A percentile compares a stretch with the other conserved stretches of the same genome.
Conservation (phyloP, 805 yeast species). For the Kazachstania taianensis region DNA sequence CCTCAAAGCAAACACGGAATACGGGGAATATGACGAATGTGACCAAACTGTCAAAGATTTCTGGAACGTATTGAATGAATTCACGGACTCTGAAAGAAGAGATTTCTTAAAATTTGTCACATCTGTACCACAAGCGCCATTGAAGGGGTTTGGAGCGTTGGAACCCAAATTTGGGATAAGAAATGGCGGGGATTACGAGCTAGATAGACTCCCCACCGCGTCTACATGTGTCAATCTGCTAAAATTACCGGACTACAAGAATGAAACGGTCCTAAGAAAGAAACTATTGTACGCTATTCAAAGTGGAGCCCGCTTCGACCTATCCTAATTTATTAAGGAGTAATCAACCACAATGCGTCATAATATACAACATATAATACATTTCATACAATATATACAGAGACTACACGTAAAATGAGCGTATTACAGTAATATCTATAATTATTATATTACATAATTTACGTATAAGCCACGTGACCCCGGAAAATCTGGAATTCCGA, state of each 20-base stretch:
- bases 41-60: conserved; percentile 55
- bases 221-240: conserved; percentile 87
- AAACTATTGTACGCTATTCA: conserved; percentile 73
- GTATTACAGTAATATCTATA: no score
- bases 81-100: conserved; percentile 50
- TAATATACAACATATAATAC: no score
- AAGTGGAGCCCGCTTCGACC: conserved; percentile 79
- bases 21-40: conserved; percentile 49
- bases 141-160: conserved; percentile 70
- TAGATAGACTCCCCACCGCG: conserved; percentile 70
- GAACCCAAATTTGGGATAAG: conserved; percentile 74
- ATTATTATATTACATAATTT: no score
- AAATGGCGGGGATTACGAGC: conserved; percentile 43
- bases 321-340: no score
- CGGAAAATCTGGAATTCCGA: no score
- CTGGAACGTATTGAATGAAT: conserved; percentile 69
- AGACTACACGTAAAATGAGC: no score
- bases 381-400: no score
- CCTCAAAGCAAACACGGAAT: conserved; percentile 48
- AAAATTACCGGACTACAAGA: conserved; percentile 72
- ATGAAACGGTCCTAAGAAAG: conserved; percentile 44
- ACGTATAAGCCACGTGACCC: no score
- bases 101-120: conserved; percentile 80
- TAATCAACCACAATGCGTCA: no score
- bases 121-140: conserved; percentile 83